phyloP scores from a whole-genome alignment of 306 rosid genomes.

The Carpinus viminea region DNA sequence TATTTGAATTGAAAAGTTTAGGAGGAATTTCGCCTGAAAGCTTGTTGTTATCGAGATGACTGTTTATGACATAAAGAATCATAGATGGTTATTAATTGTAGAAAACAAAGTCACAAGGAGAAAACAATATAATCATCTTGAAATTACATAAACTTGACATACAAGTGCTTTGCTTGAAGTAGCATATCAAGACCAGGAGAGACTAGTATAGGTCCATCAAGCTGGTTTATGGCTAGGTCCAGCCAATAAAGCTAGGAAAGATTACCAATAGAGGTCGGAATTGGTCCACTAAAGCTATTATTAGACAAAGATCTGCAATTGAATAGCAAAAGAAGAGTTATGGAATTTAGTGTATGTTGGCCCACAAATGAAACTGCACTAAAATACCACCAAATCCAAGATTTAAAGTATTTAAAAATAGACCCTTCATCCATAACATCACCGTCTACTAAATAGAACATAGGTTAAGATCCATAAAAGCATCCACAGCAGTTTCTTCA shows the following conservation, averaged over 20 bases:
- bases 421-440: background rate
- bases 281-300: conserved; percentile 30
- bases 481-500: no score
- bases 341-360: background rate
- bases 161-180: conserved; percentile 39
- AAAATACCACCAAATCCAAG: background rate
- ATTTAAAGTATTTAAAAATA: background rate
- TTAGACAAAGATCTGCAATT: conserved; percentile 38
- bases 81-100: background rate
- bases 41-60: conserved; percentile 37
- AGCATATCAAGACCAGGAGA: conserved; percentile 46
- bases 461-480: background rate
- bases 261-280: conserved; percentile 44
- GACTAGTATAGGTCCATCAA: conserved; percentile 40
- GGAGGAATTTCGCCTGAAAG: conserved; percentile 32
- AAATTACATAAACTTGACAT: conserved; percentile 7
- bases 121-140: background rate
- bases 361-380: background rate
- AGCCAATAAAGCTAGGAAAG: conserved; percentile 41
- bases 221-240: conserved; percentile 42
- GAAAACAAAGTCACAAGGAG: background rate
- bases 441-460: background rate
- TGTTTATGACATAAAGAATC: conserved; percentile 11
- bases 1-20: conserved; percentile 27
- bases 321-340: background rate